Base-by-base conservation (phyloP, 768 basidiomycete genomes). In the Lanmaoa rubissima region DNA sequence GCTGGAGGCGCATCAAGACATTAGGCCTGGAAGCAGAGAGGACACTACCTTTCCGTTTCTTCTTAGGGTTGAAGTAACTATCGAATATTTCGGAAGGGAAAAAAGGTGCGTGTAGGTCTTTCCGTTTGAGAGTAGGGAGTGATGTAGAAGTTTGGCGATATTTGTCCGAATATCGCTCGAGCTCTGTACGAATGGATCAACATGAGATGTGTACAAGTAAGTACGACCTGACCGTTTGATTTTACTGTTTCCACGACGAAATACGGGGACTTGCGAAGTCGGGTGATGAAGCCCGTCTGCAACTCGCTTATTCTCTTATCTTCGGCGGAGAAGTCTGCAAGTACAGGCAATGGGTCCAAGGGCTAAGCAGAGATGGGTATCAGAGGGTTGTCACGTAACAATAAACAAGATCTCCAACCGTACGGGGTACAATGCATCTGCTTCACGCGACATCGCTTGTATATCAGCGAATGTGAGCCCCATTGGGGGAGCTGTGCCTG, bases 161-260 rank as follows among this genome's bases (percentile, higher is more conserved):
- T 71, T 89, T 90, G 72, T 94, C 92, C 17, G 90, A 91, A 68
- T 92, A 94, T 31, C 88, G 84, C 42, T 87, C 83, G 5, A 93
- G 73, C 42, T 91, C 92, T 90, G 59, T 36, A 58, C 7, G 14
- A 40, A 52, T 35, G 12, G 13, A 42, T 67, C 48, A 63, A 51
- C 9, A 24, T 7, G 12, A 26, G 8, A 44, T 13, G 10, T 9
- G 16, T 17, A 14, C 35, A n/a, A n/a, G 21, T 21, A 26, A 38
- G 45, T 28, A 3, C 17, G 46, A 28, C 61, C 72, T 46, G 52
- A 80, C 80, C 90, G 48, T 78, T 79, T 4, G 87, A 83, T 72
- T 86, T 91, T 12, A 79, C 80, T 39, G 78, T 72, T 71, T 94
- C 89, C 17, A 86, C 82, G 49, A 93, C 76, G 67, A 86, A 90